Evolutionary conservation across 768 basidiomycete species (phyloP), one percentile per base, ranked within the genome.

Genomic region (Leccinum aurantiacum): DNA sequence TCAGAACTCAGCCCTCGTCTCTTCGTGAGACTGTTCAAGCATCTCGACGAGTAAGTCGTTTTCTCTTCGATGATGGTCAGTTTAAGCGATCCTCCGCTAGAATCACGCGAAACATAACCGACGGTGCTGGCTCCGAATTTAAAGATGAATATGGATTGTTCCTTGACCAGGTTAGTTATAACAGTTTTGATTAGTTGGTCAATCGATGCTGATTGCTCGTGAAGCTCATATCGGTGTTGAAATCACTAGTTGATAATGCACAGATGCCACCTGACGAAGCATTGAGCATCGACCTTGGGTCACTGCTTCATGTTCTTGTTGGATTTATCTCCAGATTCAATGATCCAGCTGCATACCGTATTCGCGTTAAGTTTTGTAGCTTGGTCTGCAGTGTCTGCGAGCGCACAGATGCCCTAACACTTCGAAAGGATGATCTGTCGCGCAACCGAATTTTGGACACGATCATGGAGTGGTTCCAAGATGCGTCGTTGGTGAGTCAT

Each of bases 391-490:
- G 80, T 47, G 80, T 89, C 15, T 86, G 89, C 65, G 80, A 81
- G 44, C 84, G 86, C 24, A 76, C 80, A 4, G 88, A 89, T 57
- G 77, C 80, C 7, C 70, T 92, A 22, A 80, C 81, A 24, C 70
- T 89, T 63, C 86, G 86, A 15, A 90, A 87, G 70, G 89, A 91
- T 65, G 84, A 79, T 61, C 73, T 75, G 56, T 79, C 84, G 14
- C 84, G 91, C 13, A 89, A 91, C 69, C 79, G 80, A 38, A 82
- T 93, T 41, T 78, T 93, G 25, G 91, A 95, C 60, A 80, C 83
- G 33, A 76, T 95, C n/a, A 78, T 88, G 69, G 86, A 89, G 48
- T 96, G 93, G 93, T 84, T 91, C 46, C 79, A 82, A 61, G 80
- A 84, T 54, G 77, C 81, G 8, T 59, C 76, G 15, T 64, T 68